These are phyloP conservation scores for Pyricularia grisea DNA, from an alignment of 2,329 filamentous ascomycete genomes.

Conservation along the genomic window DNA sequence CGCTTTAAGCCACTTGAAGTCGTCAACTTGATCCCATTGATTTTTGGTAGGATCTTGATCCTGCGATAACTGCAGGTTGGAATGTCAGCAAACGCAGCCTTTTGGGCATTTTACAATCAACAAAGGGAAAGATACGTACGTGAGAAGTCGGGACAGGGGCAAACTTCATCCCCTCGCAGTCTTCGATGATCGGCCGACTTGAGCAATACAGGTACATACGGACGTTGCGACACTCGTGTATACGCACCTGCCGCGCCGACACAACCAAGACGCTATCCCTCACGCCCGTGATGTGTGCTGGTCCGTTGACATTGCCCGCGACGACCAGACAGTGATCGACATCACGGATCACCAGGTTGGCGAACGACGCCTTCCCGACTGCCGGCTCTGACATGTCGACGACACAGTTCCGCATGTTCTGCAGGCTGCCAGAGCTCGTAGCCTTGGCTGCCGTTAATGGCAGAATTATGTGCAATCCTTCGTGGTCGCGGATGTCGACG, in stretches of 20 bases:
- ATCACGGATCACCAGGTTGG: slow-evolving; percentile 57
- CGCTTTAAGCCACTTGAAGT: slow-evolving; percentile 93
- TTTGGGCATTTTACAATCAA: slow-evolving; percentile 9
- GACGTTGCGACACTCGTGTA: slow-evolving; percentile 78
- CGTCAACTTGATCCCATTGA: slow-evolving; percentile 84
- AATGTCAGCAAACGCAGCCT: slow-evolving; percentile 8
- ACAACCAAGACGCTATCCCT: slow-evolving; percentile 68
- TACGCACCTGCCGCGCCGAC: slow-evolving; percentile 76
- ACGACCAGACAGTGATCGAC: slow-evolving; percentile 65
- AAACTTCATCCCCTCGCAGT: slow-evolving; percentile 71
- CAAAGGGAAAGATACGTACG: slow-evolving; percentile 34
- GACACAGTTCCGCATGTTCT: slow-evolving; percentile 59
- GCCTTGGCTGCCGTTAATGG: slow-evolving; percentile 61
- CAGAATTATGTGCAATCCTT: slow-evolving; percentile 65
- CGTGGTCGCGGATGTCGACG: slow-evolving; percentile 59
- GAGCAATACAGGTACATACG: slow-evolving; percentile 74
- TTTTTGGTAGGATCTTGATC: slow-evolving; percentile 37
- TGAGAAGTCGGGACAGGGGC: slow-evolving; percentile 62
- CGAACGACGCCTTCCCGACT: slow-evolving; percentile 53
- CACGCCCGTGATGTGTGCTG: slow-evolving; percentile 74
- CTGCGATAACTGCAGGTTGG: slow-evolving; percentile 13
- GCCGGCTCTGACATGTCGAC: slow-evolving; percentile 71
- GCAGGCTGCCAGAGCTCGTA: slow-evolving; percentile 64
- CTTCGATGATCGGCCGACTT: slow-evolving; percentile 89
- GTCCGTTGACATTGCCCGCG: slow-evolving; percentile 67